Evolutionary conservation across 2,329 filamentous ascomycete species (phyloP), one percentile per base, ranked within the genome.

Genomic region (Apiospora malaysiana): DNA sequence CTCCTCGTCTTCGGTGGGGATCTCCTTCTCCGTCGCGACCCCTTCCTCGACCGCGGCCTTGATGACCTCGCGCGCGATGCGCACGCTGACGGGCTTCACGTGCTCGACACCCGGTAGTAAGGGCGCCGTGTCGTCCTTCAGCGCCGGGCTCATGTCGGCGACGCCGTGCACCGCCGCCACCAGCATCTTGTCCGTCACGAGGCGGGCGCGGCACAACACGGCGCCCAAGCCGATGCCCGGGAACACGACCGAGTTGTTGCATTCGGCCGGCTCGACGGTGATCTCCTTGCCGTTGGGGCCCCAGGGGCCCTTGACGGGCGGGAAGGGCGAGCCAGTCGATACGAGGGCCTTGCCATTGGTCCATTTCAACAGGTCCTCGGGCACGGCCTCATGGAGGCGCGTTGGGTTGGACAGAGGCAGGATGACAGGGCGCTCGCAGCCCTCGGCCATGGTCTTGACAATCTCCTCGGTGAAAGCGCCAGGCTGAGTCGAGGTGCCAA

Each of bases 401-500:
- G 94, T 97, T 0, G 94, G 94, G 79, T 97, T 97, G 2, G 92
- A 95, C 1, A 97, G 87, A 0, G 94, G 94, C 72, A 97, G 90
- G 71, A 94, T 86, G 69, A 94, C 89, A n/a, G 94, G 94, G 0
- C 91, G 87, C 0, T 92, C 85, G 2, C 92, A 88, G 76, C 94
- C 88, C 46, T 87, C 85, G 1, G 91, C 90, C 94, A 97, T 97
- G 75, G 92, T 92, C 65, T 86, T 85, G 14, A 97, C 85, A 40
- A 94, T 83, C 2, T 93, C 88, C 75, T 94, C 85, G 0, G 92
- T 95, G 81, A 97, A 97, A 0, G 93, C 84, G 2, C 88, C 89
- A 0, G 93, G 91, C 12, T 91, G 88, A 0, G 94, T 97, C 0
- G 93, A 96, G 0, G 94, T 97, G 16, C 94, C 94, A 72, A 97